Percentiles rank a stretch among this genome's conserved stretches.
Conservation (phyloP, 768 basidiomycete species). For the Kwoniella sp. region DNA sequence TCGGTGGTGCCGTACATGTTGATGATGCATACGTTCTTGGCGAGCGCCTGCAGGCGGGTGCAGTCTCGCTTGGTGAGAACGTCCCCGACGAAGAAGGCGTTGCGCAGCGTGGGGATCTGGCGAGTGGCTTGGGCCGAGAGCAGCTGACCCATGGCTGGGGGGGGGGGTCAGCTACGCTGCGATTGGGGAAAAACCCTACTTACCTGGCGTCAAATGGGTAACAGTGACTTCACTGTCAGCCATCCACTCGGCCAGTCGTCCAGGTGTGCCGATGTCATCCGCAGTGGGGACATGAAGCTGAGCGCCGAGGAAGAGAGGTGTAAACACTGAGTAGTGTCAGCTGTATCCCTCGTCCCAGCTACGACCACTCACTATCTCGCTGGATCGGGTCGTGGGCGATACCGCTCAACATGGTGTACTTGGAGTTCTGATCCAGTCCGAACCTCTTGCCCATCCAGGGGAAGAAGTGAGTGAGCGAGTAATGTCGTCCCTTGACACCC, state of each 20-base stretch:
- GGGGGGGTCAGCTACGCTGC: too few species aligned
- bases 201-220: conserved; percentile 86
- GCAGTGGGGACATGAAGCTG: conserved; percentile 91
- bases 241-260: conserved; percentile 98
- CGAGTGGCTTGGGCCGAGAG: conserved; percentile 78
- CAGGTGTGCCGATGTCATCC: conserved; percentile 95
- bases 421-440: conserved; percentile 65
- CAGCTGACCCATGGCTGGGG: conserved; percentile 87
- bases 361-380: conserved; percentile 74
- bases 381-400: conserved; percentile 99
- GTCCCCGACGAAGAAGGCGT: conserved; percentile 99
- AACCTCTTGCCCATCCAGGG: conserved; percentile 97
- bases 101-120: conserved; percentile 77
- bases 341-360: not conserved
- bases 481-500: conserved; percentile 93
- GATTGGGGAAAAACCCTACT: conserved; percentile 1
- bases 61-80: conserved; percentile 97
- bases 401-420: conserved; percentile 97
- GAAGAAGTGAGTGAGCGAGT: conserved; percentile 96
- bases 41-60: conserved; percentile 84
- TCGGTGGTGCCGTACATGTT: conserved; percentile 99
- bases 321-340: conserved; percentile 69
- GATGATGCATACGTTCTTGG: conserved; percentile 85
- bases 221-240: conserved; percentile 80
- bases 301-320: conserved; percentile 94